Percentiles rank a stretch among this genome's conserved stretches.
phyloP scores from a whole-genome alignment of 768 basidiomycete genomes.

The Boletus eberwhitei region DNA sequence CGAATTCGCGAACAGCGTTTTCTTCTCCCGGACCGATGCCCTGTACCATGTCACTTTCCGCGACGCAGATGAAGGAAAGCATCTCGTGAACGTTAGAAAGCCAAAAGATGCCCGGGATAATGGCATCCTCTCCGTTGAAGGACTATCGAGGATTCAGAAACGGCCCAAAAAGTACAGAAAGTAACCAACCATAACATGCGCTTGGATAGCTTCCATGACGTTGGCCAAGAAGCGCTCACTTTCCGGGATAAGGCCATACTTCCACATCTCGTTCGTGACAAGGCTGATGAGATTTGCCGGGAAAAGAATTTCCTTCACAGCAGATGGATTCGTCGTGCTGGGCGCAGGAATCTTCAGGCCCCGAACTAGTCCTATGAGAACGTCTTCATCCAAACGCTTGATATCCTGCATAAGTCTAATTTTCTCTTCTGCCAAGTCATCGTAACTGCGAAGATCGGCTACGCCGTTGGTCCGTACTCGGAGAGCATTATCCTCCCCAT shows the following conservation, averaged over 20 bases:
- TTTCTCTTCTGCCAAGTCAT: constrained; percentile 94
- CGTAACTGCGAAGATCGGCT: constrained; percentile 69
- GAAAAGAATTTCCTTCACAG: constrained; percentile 96
- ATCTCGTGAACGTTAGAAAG: constrained; percentile 99
- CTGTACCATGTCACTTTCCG: constrained; percentile 98
- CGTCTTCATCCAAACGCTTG: constrained; percentile 89
- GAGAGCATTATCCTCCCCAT: constrained; percentile 72
- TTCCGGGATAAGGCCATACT: constrained; percentile 93
- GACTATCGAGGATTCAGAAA: constrained; percentile 46
- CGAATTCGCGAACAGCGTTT: constrained; percentile 85
- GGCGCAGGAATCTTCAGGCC: constrained; percentile 92
- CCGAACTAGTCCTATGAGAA: constrained; percentile 84
- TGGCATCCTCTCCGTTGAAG: constrained; percentile 90
- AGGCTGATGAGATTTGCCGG: constrained; percentile 97
- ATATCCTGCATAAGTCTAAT: constrained; percentile 89
- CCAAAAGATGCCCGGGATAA: constrained; percentile 98
- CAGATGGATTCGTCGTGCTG: constrained; percentile 85
- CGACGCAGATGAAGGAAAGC: constrained; percentile 97
- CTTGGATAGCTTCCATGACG: constrained; percentile 97
- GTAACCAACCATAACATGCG: constrained; percentile 89
- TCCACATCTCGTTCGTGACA: constrained; percentile 99
- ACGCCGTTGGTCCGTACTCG: constrained; percentile 65
- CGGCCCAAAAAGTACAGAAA: neutral
- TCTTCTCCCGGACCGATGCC: constrained; percentile 97
- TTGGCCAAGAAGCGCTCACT: constrained; percentile 98